Base-by-base conservation (phyloP, 257 asterid species). In the Agastache rugosa region DNA sequence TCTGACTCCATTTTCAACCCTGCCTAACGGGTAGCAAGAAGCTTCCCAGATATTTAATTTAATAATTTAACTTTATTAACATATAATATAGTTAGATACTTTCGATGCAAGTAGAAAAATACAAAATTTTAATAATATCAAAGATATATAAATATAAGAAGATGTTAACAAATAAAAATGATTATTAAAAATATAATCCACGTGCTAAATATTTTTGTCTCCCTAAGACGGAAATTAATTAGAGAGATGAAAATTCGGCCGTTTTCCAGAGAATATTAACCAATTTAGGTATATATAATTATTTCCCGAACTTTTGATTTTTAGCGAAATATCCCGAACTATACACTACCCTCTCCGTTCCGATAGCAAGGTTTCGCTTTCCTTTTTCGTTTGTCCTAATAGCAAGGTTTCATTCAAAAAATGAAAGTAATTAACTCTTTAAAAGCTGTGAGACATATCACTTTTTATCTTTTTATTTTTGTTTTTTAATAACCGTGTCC, bases 21-120 rank as follows among this genome's bases (percentile, higher is more conserved):
- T 47, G 56, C 56, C 75, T 31, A 31, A 31, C 37, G 5, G 37
- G 5, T 12, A 37, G 10, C 60, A 48, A 16, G 80, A 77, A 69
- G 50, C 54, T 77, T 77, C 80, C 71, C 9, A 50, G 67, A 23
- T 35, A 17, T 55, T 69, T 35, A 50, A 51, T 48, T 2, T 15
- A 8, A 25, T 45, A 15, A 31, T 59, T 56, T 22, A 4, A 48
- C 23, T 47, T n/a, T 15, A 67, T 9, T 67, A 48, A 47, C 39
- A 0, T 29, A 27, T 67, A 16, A 22, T 65, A 37, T 17, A 45
- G 9, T 65, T 44, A 7, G 35, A 64, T 48, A 65, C 41, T 23
- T 44, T 60, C 44, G 2, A 29, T 15, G 42, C 44, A 60, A 60
- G 12, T 15, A 8, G 5, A 7, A 16, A 27, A 14, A 27, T 6